Base-by-base conservation (phyloP, 1,284 basidiomycete species). In the Phenoliferia sp. region DNA sequence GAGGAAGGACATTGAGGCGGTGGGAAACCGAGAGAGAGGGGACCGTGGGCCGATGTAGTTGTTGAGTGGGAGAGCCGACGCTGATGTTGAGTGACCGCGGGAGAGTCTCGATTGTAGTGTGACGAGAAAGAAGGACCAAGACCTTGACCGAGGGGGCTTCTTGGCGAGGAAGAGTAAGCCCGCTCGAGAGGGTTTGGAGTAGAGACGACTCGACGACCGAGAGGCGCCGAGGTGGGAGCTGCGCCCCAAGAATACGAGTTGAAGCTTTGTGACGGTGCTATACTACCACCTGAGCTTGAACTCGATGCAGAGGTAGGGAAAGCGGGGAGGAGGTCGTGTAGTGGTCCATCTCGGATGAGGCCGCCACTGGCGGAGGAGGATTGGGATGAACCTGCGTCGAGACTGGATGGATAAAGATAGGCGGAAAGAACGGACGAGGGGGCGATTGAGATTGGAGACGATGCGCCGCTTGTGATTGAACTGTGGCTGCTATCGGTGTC, bases 281-380 rank as follows among this genome's bases (percentile, higher is more conserved):
- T 19, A 33, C 56, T 50, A 0, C 32, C 50, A 16, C 50, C 63
- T 2, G 56, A 59, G 59, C 63, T 65, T 4, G 67, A 68, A 4
- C 31, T 32, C n/a, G 62, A 64, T 1, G 35, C n/a, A 34, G 62
- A 61, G 22, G 60, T 31, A 2, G 62, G 26, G 17, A 67, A 50
- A 3, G 63, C 59, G 19, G 67, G 67, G 16, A 66, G 35, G 28
- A 69, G 62, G 9, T 63, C 62, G 19, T 36, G 54, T 2, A 66
- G 65, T 16, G 68, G 68, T 1, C 64, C 67, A 54, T 69, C 67
- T 5, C 48, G 6, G 29, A 65, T 48, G 58, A 66, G 3, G 61
- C 39, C 26, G 48, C 28, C 12, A 56, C n/a, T 31, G 59, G 59
- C 7, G 55, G 31, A 19, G 10, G 19, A 29, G 16, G 55, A 50